phyloP scores from a whole-genome alignment of 805 yeast genomes.

The Yamadazyma laniorum region DNA sequence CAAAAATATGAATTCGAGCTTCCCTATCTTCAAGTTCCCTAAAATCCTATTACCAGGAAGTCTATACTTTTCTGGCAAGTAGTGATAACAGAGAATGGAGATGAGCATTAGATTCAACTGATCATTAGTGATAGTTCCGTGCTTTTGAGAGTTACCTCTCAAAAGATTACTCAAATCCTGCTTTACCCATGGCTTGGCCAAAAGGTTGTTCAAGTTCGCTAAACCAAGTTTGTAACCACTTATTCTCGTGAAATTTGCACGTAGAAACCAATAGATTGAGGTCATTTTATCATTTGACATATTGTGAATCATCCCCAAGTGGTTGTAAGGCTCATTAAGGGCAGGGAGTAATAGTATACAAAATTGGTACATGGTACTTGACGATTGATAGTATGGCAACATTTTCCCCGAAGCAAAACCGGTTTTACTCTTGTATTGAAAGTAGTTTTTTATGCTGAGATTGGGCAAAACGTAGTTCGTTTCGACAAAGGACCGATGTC shows the following conservation, averaged over 20 bases:
- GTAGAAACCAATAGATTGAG: slow-evolving; percentile 52
- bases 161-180: slow-evolving; percentile 4
- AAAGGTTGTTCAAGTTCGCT: slow-evolving; percentile 41
- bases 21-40: slow-evolving; percentile 21
- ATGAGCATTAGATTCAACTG: slow-evolving; percentile 25
- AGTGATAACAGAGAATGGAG: slow-evolving; percentile 42
- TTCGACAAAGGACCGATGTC: slow-evolving; percentile 54
- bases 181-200: slow-evolving; percentile 26
- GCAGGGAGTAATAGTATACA: slow-evolving; percentile 63
- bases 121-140: slow-evolving; percentile 11
- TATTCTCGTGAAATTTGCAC: slow-evolving; percentile 56
- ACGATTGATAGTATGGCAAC: slow-evolving; percentile 22
- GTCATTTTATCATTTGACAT: slow-evolving; percentile 43
- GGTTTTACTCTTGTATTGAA: slow-evolving; percentile 25
- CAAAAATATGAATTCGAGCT: slow-evolving; percentile 25
- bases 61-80: slow-evolving; percentile 35
- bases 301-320: slow-evolving; percentile 49
- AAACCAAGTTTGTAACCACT: slow-evolving; percentile 47
- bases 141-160: neutral
- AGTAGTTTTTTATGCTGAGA: slow-evolving; percentile 25
- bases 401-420: slow-evolving; percentile 33
- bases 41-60: slow-evolving; percentile 19
- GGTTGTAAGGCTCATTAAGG: slow-evolving; percentile 64
- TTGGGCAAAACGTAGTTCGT: slow-evolving; percentile 41
- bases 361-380: slow-evolving; percentile 41